Evolutionary conservation across 495 filamentous ascomycete species (phyloP).

Genomic region (Aeminium ludgeri): DNA sequence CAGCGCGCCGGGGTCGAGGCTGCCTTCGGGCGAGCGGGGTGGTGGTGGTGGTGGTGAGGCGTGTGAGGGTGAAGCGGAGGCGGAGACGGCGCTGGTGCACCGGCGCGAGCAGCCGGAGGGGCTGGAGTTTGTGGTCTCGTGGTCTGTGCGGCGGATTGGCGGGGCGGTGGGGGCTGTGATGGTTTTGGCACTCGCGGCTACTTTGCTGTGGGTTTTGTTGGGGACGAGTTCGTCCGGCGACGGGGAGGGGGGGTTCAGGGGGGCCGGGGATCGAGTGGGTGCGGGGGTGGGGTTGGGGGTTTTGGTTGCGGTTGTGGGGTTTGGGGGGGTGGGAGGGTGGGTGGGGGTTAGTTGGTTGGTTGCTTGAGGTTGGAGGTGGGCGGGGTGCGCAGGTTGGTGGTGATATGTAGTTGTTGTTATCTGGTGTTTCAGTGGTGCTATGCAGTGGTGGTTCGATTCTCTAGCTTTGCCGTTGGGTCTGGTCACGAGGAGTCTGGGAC

Average conservation of each 20-base stretch:
- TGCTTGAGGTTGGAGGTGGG: no score
- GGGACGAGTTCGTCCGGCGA: conserved; percentile 4
- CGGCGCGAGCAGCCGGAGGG: conserved; percentile 11
- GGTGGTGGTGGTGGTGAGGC: no score
- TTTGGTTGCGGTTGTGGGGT: conserved; percentile 13
- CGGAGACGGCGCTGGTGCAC: not conserved
- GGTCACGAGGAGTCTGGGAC: no score
- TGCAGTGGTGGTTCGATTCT: no score
- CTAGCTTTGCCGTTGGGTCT: no score
- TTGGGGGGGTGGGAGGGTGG: conserved; percentile 14
- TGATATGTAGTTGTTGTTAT: no score
- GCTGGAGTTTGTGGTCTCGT: conserved; percentile 18
- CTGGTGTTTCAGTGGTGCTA: no score
- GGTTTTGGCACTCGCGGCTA: conserved; percentile 6
- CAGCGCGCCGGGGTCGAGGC: no score
- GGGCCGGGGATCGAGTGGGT: conserved; percentile 14
- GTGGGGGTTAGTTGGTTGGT: conserved; percentile 18
- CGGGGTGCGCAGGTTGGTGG: no score
- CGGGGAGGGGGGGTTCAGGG: conserved; percentile 8
- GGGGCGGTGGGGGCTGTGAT: conserved; percentile 7
- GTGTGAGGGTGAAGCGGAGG: conserved; percentile 1
- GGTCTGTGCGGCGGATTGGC: conserved; percentile 12
- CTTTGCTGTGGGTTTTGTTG: conserved; percentile 17
- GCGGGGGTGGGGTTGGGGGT: conserved; percentile 13
- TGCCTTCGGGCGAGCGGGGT: no score